Base-by-base conservation (phyloP, 164 flowering plant species). In the Hamamelis virginiana region DNA sequence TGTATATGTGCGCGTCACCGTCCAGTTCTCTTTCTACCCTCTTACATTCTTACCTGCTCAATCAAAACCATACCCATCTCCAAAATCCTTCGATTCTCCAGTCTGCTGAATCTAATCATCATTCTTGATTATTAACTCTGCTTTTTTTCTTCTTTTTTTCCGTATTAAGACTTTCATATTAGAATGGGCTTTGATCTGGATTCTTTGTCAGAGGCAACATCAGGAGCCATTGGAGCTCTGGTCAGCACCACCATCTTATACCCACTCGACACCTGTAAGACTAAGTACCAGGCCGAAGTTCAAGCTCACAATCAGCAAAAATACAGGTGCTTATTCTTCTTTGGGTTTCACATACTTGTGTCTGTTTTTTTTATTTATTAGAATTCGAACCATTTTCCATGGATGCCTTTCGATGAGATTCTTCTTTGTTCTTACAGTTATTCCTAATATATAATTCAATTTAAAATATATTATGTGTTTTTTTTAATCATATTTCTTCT, bases 211-310 rank as follows among this genome's bases (percentile, higher is more conserved):
- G 89, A 85, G 70, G 89, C 89, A 15, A 77, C 85, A 14, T 80
- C 89, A 1, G 85, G 87, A 38, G 82, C 87, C 19, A 61, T 85
- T 33, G 89, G 89, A 63, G 72, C 89, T 44, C 69, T 85, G 15
- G 74, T 80, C 12, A 85, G 89, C 76, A 85, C 86, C 51, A 81
- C 86, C 21, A 59, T 80, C 9, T 67, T 85, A 64, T 83, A 85
- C 60, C 89, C 89, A 1, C 79, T 85, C 2, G 89, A 85, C 47
- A 81, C 86, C 9, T 85, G 89, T 72, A 83, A 83, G 72, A 80
- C 88, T 25, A 83, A 81, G 77, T 85, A 79, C 67, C 88, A 83
- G 69, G 88, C 88, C 56, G 88, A 85, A 63, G 75, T 80, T 46
- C 74, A 74, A 21, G 64, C 75, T 13, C 74, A 66, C 14, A 64